phyloP scores from a whole-genome alignment of 257 asterid species.

The Craterostigma plantagineum region DNA sequence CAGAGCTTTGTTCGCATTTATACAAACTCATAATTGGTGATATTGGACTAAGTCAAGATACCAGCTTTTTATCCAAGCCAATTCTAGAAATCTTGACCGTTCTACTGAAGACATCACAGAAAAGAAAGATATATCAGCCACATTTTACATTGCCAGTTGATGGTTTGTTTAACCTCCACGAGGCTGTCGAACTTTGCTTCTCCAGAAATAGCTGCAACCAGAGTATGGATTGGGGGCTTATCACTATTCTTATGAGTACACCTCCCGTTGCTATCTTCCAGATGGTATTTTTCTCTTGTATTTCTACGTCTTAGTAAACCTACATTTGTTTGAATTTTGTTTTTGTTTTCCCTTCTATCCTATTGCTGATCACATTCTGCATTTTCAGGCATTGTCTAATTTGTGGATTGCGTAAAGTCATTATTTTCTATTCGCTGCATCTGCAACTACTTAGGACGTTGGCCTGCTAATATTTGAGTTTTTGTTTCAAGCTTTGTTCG shows the following conservation, averaged over 20 bases:
- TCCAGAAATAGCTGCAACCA: conserved; percentile 19
- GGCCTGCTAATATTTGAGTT: too few species aligned
- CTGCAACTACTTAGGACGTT: not conserved
- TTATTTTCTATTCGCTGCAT: too few species aligned
- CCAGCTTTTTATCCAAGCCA: conserved; percentile 20
- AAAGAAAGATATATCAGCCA: conserved; percentile 57
- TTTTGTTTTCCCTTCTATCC: too few species aligned
- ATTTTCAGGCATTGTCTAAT: conserved; percentile 4
- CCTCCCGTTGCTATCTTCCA: conserved; percentile 42
- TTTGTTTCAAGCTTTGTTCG: too few species aligned
- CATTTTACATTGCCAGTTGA: conserved; percentile 53
- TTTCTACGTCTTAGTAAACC: not conserved
- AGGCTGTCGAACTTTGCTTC: conserved; percentile 39
- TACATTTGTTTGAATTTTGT: too few species aligned
- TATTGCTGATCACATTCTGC: too few species aligned
- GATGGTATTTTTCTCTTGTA: conserved; percentile 29
- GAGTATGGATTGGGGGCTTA: conserved; percentile 42
- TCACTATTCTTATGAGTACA: conserved; percentile 59
- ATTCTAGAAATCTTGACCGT: conserved; percentile 39
- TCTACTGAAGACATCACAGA: conserved; percentile 61
- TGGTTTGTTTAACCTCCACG: conserved; percentile 33
- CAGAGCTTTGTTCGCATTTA: conserved; percentile 55
- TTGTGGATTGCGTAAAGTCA: conserved; percentile 3
- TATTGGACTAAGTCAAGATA: conserved; percentile 19
- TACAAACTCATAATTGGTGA: conserved; percentile 38